Evolutionary conservation across 306 rosid genomes (phyloP), one percentile per base, ranked within the genome.

Genomic region (Acacia crassicarpa): DNA sequence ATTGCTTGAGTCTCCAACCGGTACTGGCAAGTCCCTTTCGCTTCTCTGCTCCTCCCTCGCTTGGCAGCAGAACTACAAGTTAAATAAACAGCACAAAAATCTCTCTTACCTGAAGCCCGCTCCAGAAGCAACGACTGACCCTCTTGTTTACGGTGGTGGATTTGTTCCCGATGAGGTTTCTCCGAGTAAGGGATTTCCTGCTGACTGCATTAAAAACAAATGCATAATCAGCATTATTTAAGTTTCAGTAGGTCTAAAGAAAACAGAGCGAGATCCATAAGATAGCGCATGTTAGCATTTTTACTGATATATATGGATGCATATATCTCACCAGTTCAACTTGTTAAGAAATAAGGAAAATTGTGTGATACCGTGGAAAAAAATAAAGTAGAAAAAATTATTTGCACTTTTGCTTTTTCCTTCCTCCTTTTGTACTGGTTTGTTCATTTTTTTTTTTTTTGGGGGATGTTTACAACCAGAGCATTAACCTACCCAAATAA

Each of bases 11-110:
- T 93, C 98, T 73, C 98, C 97, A 38, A 95, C 98, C 1, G 98
- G 98, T 12, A 91, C 97, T 20, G 98, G 98, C 20, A 95, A 95
- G 79, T 90, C 98, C 20, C 98, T 95, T 33, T 95, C 98, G 3
- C 98, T 95, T 77, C 92, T 95, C 7, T 95, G 98, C 72, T 91
- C 98, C 23, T 88, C 90, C 53, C 91, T 95, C 66, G 97, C 98
- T 73, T 95, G 98, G 98, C 98, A 91, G 91, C 90, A 90, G 30
- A 72, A 72, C 67, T 93, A 45, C 33, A 85, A 89, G 83, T 68
- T 83, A 45, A 80, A 80, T 79, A 83, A 84, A n/a, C 81, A 67
- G 73, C 48, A 72, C 23, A 58, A 72, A 22, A 70, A 79, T 79
- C 79, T 45, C 74, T 66, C 78, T 9, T 85, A 88, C 15, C 87